Evolutionary conservation across 257 asterid species (phyloP), one percentile per base, ranked within the genome.

Genomic region (Voacanga thouarsii): DNA sequence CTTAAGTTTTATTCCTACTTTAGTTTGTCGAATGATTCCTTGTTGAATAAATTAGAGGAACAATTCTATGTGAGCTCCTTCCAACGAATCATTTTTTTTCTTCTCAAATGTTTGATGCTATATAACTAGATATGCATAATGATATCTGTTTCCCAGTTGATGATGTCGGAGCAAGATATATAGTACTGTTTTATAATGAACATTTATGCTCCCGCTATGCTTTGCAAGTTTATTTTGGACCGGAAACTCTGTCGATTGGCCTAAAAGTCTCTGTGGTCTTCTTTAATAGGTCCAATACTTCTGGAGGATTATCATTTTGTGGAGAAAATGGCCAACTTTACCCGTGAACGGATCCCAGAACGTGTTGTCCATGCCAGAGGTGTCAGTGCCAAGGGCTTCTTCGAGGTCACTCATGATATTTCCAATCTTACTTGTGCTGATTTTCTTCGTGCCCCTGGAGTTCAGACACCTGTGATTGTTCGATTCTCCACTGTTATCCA

Each of bases 371-470:
- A 93, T 65, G 98, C 98, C 19, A 85, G 99, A 79, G 98, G 99
- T 67, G 99, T 98, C 57, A 95, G 97, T 77, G 98, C 99, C 78
- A 95, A 93, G 91, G 99, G 99, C 1, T 95, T 95, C 76, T 95
- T 95, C 47, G 99, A 95, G 90, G 99, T 89, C 82, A 95, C 98
- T 53, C 98, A 95, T 83, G 97, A 95, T 76, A 83, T 95, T 33
- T 81, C 98, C 57, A 83, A 90, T 83, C 97, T 95, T 68, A 89
- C 97, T 10, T 93, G 98, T 78, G 99, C 99, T 68, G 98, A 95
- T 78, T 95, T 93, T 87, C 99, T 95, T 53, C 92, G 97, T 50
- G 97, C 99, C 69, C 99, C 99, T 12, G 99, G 98, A 51, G 99
- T 89, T 66, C 99, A 91, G 87, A 95, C 98, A 18, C 97, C 98